Evolutionary conservation across 306 rosid genomes (phyloP), one percentile per base, ranked within the genome.

Genomic region (Vachellia collinsii): DNA sequence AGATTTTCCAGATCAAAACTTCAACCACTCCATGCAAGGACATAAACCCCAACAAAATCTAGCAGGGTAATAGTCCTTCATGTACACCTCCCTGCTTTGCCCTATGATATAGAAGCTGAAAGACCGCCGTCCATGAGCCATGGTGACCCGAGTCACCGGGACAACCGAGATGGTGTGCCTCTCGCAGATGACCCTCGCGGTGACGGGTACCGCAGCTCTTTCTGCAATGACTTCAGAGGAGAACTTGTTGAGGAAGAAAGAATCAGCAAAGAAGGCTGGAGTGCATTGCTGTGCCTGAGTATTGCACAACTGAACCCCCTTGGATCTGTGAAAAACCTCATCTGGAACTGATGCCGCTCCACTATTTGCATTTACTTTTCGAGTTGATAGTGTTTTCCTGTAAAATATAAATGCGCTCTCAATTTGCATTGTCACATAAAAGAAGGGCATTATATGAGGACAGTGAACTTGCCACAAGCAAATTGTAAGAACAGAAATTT

Each of bases 311-410:
- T 90, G 93, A 77, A 95, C 92, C 9, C 99, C 99, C 85, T 89
- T 89, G 80, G 99, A 87, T 84, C 91, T 85, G 83, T 90, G 97
- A 92, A 95, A 95, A 64, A 95, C 94, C 36, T 92, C 98, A 19
- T 95, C 96, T 0, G 99, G 98, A 23, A 95, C 99, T 25, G 97
- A 93, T 69, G 98, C 97, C 67, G 99, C 98, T 80, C 99, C 98
- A 65, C 92, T 91, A 16, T 91, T 91, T 48, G 97, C 98, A 79
- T 86, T 88, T 14, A 95, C 96, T 86, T 93, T 95, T 56, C 98
- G 86, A 72, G 93, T 90, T 37, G 97, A 88, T 70, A 93, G 86
- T 17, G 98, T 91, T 85, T 84, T 93, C 98, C 97, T 93, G 92
- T 20, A 17, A 23, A 20, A 58, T 62, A 47, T 42, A 61, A 19